These are phyloP conservation scores for Jatropha podagrica DNA, from an alignment of 441 rosid species.

Conservation along the genomic window DNA sequence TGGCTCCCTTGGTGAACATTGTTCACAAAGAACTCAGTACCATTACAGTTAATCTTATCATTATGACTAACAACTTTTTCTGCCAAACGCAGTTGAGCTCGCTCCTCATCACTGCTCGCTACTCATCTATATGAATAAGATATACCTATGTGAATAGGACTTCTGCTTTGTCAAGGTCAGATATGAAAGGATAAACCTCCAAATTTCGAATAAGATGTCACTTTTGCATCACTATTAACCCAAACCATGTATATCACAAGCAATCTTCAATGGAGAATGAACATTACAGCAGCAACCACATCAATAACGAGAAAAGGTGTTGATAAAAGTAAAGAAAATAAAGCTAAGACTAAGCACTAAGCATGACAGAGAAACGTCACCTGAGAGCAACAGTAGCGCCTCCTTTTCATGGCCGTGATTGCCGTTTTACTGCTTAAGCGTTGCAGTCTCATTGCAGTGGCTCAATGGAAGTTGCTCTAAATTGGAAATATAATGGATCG, in stretches of 20 bases:
- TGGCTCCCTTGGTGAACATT: neutral
- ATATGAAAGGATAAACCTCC: neutral
- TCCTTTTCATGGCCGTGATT: conserved; percentile 22
- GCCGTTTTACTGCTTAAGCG: conserved; percentile 25
- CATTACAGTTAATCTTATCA: neutral
- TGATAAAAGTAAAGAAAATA: neutral
- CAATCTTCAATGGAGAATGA: neutral
- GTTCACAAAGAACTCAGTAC: neutral
- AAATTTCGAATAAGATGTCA: neutral
- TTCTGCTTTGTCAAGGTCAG: neutral
- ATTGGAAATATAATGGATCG: neutral
- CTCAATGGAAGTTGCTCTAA: neutral
- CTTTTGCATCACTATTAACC: neutral
- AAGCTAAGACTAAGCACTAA: neutral
- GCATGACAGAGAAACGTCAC: conserved; percentile 1
- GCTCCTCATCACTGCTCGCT: neutral
- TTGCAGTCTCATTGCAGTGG: conserved; percentile 40
- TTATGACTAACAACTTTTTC: neutral
- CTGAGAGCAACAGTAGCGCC: conserved; percentile 1
- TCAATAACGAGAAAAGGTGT: neutral
- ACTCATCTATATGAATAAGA: neutral
- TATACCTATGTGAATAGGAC: neutral
- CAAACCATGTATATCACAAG: neutral
- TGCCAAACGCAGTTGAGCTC: neutral
- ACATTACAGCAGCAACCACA: neutral